Percentiles rank a stretch among this genome's conserved stretches.
These are phyloP conservation scores for Annulohypoxylon maeteangense DNA, from an alignment of 495 filamentous ascomycete genomes.

Conservation along the genomic window DNA sequence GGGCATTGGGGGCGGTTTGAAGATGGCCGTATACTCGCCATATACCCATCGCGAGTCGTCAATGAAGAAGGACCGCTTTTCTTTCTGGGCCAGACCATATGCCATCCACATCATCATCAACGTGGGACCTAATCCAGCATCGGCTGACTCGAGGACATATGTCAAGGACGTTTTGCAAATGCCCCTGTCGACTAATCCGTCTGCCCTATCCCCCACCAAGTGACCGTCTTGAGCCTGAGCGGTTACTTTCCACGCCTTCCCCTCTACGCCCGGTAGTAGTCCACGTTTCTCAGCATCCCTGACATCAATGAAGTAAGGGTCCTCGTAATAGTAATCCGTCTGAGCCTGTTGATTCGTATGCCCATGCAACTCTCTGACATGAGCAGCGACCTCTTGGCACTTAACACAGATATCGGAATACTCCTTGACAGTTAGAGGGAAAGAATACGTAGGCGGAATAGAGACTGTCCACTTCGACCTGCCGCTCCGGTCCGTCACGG, in stretches of 20 bases:
- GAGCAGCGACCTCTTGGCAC: conserved; percentile 63
- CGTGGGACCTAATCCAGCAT: conserved; percentile 74
- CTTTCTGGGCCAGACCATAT: conserved; percentile 76
- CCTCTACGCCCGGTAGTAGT: conserved; percentile 57
- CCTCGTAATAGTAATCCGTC: conserved; percentile 65
- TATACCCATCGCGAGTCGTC: conserved; percentile 83
- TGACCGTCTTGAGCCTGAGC: conserved; percentile 44
- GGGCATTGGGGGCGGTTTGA: conserved; percentile 67
- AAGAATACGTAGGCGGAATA: conserved; percentile 67
- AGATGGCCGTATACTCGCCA: conserved; percentile 73
- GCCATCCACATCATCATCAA: conserved; percentile 80
- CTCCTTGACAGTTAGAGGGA: conserved; percentile 67
- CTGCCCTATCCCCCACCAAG: conserved; percentile 51
- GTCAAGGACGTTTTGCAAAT: conserved; percentile 75
- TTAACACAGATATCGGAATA: conserved; percentile 70
- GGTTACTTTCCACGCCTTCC: conserved; percentile 40
- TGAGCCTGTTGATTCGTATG: conserved; percentile 54
- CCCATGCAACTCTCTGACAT: conserved; percentile 59
- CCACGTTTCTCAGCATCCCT: conserved; percentile 68
- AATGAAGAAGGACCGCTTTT: conserved; percentile 77
- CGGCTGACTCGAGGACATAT: conserved; percentile 72
- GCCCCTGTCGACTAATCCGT: conserved; percentile 51
- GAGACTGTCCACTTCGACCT: conserved; percentile 74
- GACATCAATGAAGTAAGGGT: conserved; percentile 74
- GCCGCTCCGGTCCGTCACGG: conserved; percentile 66